Evolutionary conservation across 176 grass and related monocot species (phyloP).

Genomic region (Ananas comosus): DNA sequence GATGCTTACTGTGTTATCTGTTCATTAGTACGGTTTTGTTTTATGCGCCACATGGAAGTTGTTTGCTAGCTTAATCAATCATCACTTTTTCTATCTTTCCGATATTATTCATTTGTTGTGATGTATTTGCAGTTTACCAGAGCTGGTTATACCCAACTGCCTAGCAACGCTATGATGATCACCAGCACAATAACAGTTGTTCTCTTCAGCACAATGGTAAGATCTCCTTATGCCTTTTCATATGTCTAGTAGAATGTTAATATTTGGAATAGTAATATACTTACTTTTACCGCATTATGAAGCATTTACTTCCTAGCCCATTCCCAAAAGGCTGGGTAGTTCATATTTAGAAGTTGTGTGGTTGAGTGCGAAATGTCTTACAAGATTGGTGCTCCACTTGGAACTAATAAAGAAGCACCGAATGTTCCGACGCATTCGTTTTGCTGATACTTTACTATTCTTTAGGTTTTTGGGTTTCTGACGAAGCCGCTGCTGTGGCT

Average conservation of each 20-base stretch:
- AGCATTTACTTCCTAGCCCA: no score
- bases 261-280: no score
- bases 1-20: no score
- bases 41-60: background rate
- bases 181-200: slow-evolving; percentile 93
- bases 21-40: background rate
- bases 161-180: slow-evolving; percentile 79
- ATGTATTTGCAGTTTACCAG: slow-evolving; percentile 62
- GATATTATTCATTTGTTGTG: slow-evolving; percentile 8
- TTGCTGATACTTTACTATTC: slow-evolving; percentile 26
- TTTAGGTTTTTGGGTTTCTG: slow-evolving; percentile 77
- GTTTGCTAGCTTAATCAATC: background rate
- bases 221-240: background rate
- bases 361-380: no score
- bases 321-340: no score
- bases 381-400: no score
- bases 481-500: slow-evolving; percentile 71
- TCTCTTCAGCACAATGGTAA: slow-evolving; percentile 96
- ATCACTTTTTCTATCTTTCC: slow-evolving; percentile 16
- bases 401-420: no score
- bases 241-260: background rate
- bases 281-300: no score
- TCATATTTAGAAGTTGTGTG: no score
- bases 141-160: slow-evolving; percentile 46
- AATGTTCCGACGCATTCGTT: background rate